These are phyloP conservation scores for Aureobasidium sp. DNA, from an alignment of 2,329 filamentous ascomycete species.

Conservation along the genomic window DNA sequence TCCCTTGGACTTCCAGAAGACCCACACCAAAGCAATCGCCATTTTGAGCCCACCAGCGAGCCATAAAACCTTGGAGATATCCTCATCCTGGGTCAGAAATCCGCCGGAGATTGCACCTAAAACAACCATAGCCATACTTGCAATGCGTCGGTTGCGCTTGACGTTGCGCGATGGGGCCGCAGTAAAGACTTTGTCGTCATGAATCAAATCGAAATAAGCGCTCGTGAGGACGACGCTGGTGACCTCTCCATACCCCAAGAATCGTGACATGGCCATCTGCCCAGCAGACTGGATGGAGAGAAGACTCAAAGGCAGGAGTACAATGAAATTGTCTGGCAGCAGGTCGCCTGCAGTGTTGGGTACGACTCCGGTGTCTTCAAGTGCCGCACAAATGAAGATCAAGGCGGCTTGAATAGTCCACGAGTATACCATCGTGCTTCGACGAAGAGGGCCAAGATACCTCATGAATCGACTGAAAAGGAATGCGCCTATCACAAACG, in stretches of 20 bases:
- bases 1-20: constrained; percentile 31
- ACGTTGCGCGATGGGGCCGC: constrained; percentile 35
- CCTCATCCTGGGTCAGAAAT: constrained; percentile 45
- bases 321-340: constrained; percentile 37
- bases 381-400: constrained; percentile 33
- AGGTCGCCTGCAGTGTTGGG: constrained; percentile 34
- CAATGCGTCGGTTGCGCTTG: constrained; percentile 48
- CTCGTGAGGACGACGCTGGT: constrained; percentile 76
- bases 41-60: constrained; percentile 37
- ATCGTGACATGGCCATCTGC: constrained; percentile 67
- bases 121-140: constrained; percentile 46
- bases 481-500: constrained; percentile 67
- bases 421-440: constrained; percentile 54
- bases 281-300: constrained; percentile 72
- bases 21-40: constrained; percentile 34
- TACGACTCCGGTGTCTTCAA: constrained; percentile 35
- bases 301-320: constrained; percentile 60
- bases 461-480: constrained; percentile 65
- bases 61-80: constrained; percentile 49
- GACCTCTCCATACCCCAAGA: constrained; percentile 61
- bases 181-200: constrained; percentile 50
- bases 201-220: constrained; percentile 74
- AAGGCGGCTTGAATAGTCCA: constrained; percentile 37
- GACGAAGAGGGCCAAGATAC: constrained; percentile 51
- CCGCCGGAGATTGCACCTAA: constrained; percentile 50